phyloP scores from a whole-genome alignment of 345 rosid species.

The Arabis hirsuta region DNA sequence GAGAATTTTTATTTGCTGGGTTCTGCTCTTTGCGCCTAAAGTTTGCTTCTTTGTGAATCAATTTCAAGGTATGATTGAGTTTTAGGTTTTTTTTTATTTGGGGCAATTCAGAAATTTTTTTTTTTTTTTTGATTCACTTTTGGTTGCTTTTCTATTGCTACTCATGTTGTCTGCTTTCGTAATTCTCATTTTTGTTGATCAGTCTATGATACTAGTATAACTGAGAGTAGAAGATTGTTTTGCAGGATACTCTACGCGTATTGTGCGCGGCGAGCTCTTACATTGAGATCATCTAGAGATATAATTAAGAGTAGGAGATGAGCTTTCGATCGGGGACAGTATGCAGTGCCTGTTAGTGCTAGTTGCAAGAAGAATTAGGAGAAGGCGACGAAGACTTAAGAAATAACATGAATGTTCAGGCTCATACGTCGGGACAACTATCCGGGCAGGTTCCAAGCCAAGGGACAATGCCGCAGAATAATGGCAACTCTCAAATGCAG shows the following conservation, averaged over 20 bases:
- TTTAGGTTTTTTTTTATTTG: constrained; percentile 25
- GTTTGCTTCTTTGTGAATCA: constrained; percentile 29
- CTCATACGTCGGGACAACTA: constrained; percentile 63
- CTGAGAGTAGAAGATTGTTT: background rate
- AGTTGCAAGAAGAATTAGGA: constrained; percentile 34
- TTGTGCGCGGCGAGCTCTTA: constrained; percentile 13
- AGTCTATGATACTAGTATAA: constrained; percentile 10
- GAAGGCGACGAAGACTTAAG: constrained; percentile 41
- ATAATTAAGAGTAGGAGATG: constrained; percentile 38
- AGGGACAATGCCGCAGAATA: constrained; percentile 60
- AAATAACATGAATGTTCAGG: constrained; percentile 63
- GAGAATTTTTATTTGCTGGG: background rate
- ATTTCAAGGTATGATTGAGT: constrained; percentile 34
- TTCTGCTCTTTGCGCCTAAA: constrained; percentile 23
- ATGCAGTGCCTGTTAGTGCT: constrained; percentile 44
- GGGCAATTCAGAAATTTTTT: background rate
- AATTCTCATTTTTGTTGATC: constrained; percentile 11
- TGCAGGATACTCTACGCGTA: constrained; percentile 10
- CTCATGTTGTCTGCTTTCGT: constrained; percentile 15
- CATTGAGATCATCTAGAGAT: constrained; percentile 26
- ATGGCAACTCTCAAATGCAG: constrained; percentile 73
- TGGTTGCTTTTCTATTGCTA: constrained; percentile 19
- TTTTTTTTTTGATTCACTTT: background rate
- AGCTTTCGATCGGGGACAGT: constrained; percentile 37
- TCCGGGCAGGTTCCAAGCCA: constrained; percentile 73